phyloP scores from a whole-genome alignment of 2,329 filamentous ascomycete genomes.

The Colletotrichum godetiae region DNA sequence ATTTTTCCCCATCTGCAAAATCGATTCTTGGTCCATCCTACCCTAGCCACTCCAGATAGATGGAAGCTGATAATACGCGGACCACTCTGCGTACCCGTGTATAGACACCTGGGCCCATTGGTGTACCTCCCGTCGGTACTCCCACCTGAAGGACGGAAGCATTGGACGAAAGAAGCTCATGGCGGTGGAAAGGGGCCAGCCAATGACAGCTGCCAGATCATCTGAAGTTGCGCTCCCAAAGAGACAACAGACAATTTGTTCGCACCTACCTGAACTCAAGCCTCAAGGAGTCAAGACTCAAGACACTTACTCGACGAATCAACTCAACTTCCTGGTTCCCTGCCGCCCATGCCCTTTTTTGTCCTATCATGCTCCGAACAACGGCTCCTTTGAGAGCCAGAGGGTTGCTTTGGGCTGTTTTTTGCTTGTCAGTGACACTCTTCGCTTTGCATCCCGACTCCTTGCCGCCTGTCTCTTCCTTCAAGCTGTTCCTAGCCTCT shows the following conservation, averaged over 20 bases:
- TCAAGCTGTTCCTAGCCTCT: neutral
- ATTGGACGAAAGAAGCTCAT: constrained; percentile 16
- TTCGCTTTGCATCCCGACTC: neutral
- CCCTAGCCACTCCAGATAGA: neutral
- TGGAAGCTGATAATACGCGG: neutral
- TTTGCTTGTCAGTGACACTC: neutral
- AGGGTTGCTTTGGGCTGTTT: neutral
- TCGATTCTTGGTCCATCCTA: neutral
- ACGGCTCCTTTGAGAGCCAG: neutral
- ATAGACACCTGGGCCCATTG: neutral
- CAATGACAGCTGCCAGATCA: constrained; percentile 14
- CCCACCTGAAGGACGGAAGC: neutral
- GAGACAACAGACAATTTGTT: constrained; percentile 10
- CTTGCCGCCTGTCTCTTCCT: neutral
- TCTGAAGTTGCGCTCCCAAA: neutral
- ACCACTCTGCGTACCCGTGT: neutral
- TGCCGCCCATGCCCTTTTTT: neutral
- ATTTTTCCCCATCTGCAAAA: neutral
- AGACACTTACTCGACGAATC: neutral
- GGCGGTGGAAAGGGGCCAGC: neutral
- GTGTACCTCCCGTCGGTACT: neutral
- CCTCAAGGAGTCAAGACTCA: neutral
- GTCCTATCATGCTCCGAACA: neutral
- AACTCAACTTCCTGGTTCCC: neutral
- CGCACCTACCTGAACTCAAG: neutral